Percentiles rank a stretch among this genome's conserved stretches.
These are phyloP conservation scores for Oryza longistaminata DNA, from an alignment of 176 grass and related monocot species.

Conservation along the genomic window DNA sequence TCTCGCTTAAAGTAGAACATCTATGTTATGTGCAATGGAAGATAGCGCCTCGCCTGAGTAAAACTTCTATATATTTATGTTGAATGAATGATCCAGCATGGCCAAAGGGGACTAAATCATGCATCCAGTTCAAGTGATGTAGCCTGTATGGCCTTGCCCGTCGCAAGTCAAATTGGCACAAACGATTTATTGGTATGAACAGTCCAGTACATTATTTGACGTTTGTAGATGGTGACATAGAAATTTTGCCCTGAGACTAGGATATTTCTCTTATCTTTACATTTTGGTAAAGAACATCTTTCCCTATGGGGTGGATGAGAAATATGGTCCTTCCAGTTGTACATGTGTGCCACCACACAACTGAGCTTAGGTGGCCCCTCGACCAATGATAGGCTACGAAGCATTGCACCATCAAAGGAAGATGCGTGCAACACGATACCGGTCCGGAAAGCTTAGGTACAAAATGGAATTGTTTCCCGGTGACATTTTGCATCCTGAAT, in stretches of 20 bases:
- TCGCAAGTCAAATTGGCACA: too few species aligned
- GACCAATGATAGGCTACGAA: background rate
- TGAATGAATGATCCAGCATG: background rate
- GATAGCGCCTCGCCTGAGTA: background rate
- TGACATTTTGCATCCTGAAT: background rate
- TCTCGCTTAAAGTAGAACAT: slow-evolving; percentile 9
- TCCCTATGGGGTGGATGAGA: background rate
- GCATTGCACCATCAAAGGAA: background rate
- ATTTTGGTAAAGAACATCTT: background rate
- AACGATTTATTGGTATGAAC: background rate
- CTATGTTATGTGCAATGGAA: background rate
- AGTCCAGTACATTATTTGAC: background rate
- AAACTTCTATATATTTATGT: slow-evolving; percentile 26
- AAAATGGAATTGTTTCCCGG: background rate
- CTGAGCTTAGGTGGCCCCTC: background rate
- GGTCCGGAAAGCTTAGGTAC: background rate
- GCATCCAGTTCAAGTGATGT: background rate
- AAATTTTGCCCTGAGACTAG: background rate
- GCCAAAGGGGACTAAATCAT: background rate
- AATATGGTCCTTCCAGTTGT: background rate
- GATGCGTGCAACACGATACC: background rate
- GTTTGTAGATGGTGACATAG: too few species aligned
- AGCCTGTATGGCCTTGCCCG: background rate
- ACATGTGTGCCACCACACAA: background rate
- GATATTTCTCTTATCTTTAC: background rate